Evolutionary conservation across 805 yeast species (phyloP), one percentile per base, ranked within the genome.

Genomic region (Crinitomyces ghanaensis): DNA sequence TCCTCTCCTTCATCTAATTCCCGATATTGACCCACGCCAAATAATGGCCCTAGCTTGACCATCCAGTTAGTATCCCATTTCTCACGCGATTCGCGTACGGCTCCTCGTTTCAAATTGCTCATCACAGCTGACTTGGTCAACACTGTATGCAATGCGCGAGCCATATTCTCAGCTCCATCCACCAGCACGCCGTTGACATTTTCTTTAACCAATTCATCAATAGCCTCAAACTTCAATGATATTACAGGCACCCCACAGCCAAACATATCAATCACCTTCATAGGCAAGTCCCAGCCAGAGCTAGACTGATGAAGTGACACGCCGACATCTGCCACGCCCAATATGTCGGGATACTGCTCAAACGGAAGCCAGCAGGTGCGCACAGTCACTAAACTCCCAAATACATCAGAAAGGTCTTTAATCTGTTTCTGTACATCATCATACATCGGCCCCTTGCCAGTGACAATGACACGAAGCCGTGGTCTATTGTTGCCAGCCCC

Each of bases 241-340:
- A 86, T 62, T 0, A 85, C 96, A 1, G 98, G 99, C 8, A 91
- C 61, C 0, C 97, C 97, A 42, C 91, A 81, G 0, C 98, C 98
- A 62, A 88, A 86, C 70, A 88, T 74, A 50, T 91, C 99, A 4
- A 88, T 77, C 22, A 91, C 81, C 55, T 91, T 91, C 99, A 91
- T 91, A 1, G 99, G 99, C 37, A 91, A 65, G 50, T 91, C 99
- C 36, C 81, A 65, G 0, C 99, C 98, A 29, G 94, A 80, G 28
- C 93, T 79, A 0, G 97, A 86, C 3, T 77, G 70, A 55, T 91
- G 99, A 40, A 91, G 60, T 1, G 97, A 88, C 2, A 91, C 67
- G 2, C 95, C 97, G 22, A 86, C 51, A 50, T 91, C 95, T 3
- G 95, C 88, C 3, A 74, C 59, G 2, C 76, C 75, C 19, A 91